Evolutionary conservation across 768 basidiomycete species (phyloP).

Genomic region (Mycena indigotica): DNA sequence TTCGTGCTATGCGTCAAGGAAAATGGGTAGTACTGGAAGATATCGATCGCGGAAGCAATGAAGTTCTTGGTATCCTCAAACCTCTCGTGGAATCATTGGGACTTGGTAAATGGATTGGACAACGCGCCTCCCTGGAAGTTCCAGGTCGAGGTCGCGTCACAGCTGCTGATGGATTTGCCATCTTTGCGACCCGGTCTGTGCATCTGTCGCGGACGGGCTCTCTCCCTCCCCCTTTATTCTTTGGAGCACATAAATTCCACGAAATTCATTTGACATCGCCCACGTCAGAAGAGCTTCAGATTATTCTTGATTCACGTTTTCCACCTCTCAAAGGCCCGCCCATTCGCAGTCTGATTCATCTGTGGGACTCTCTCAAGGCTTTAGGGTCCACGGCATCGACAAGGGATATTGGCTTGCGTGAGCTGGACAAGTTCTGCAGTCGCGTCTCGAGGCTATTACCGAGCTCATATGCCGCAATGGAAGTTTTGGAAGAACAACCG

Average conservation of each 20-base stretch:
- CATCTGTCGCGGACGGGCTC: constrained; percentile 46
- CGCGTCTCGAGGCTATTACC: constrained; percentile 70
- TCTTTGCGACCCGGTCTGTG: constrained; percentile 88
- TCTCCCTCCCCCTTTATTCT: constrained; percentile 69
- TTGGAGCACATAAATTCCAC: constrained; percentile 82
- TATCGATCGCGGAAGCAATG: constrained; percentile 85
- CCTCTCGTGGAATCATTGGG: constrained; percentile 78
- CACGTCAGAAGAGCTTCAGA: constrained; percentile 62
- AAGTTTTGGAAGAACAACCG: constrained; percentile 32
- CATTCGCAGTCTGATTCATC: constrained; percentile 53
- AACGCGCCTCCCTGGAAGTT: constrained; percentile 65
- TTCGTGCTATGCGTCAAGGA: constrained; percentile 87
- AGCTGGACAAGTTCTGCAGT: constrained; percentile 81
- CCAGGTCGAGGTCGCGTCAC: constrained; percentile 74
- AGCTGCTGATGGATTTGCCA: constrained; percentile 76
- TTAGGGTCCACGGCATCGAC: constrained; percentile 55
- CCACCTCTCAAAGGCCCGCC: constrained; percentile 55
- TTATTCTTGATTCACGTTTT: constrained; percentile 72
- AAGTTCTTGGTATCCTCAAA: constrained; percentile 86
- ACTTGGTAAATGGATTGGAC: constrained; percentile 75
- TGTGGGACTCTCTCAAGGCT: constrained; percentile 68
- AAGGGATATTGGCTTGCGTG: constrained; percentile 71
- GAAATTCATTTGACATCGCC: constrained; percentile 70
- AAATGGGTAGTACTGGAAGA: constrained; percentile 93
- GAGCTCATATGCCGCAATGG: constrained; percentile 44